Evolutionary conservation across 352 stramenopile genomes (phyloP), one percentile per base, ranked within the genome.

Genomic region (Paralagenidium karlingii): DNA sequence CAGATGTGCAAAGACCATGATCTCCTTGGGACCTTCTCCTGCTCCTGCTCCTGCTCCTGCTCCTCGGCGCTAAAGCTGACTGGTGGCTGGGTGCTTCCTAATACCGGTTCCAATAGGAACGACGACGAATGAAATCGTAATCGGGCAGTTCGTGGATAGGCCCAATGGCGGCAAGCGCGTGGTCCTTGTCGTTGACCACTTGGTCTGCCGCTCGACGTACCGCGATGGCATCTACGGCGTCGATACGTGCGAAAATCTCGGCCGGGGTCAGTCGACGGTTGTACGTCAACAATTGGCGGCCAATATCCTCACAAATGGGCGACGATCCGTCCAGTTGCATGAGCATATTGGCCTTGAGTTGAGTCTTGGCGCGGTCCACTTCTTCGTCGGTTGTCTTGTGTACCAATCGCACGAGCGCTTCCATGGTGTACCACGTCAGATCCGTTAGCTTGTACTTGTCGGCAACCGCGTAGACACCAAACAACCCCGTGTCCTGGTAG

Each of bases 401-500:
- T 30, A 96, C 92, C 41, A 99, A 62, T 34, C 91, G 75, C 37
- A 97, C 93, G 36, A 98, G 66, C 40, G 88, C 82, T 58, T 94
- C 87, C 67, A 98, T 96, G 8, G 93, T 90, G 74, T 94, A 94
- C 80, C 80, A 94, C 43, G 75, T 90, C 61, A 94, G 53, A 68
- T 98, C 89, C 60, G 97, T 94, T 32, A 98, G 64, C 71, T 97
- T 97, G 68, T 93, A 88, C 63, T 85, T 79, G 61, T 93, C 78
- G 19, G 62, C 91, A 44, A 98, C 88, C 39, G 91, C 82, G 74
- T 99, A 99, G 27, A 99, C 74, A 47, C 96, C 96, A 58, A 99
- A 99, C 24, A 99, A 80, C 47, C 96, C 96, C 27, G 94, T 99
- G 66, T 99, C 96, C 71, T 99, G 98, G 82, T 99, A 99, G 74